Evolutionary conservation across 192 early-diverging fungal species (phyloP), one percentile per base, ranked within the genome.

Genomic region (Pilobolus umbonatus): DNA sequence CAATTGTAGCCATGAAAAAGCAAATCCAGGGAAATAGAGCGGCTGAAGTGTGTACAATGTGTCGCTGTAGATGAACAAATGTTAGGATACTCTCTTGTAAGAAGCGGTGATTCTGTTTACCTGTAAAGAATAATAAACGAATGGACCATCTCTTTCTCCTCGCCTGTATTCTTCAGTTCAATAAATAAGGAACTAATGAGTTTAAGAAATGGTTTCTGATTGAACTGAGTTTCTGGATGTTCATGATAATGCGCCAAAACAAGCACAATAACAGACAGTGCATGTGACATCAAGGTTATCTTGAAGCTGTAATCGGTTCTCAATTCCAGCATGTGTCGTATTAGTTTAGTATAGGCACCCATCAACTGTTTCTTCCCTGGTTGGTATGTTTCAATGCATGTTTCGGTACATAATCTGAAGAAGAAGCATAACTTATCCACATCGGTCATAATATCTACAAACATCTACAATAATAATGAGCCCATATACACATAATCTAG

Each of bases 1-100:
- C 52, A 99, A 74, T 71, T 89, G 88, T n/a, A 97, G 78, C 95
- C 96, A 99, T 45, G 88, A 88, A 64, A 94, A 94, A 28, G 86
- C 85, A 70, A 97, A 96, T 17, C 93, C 93, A 42, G 96, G 93
- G 59, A 99, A 84, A 54, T 84, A 79, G 22, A 80, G 61, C 5
- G 96, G 96, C 60, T 88, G 85, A 38, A 99, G 63, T 1, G 91
- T 86, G 61, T 86, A 78, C 67, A 99, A 84, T 10, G 92, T 85
- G 61, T 91, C 85, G 64, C 84, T 87, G 26, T 17, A 47, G 40
- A 17, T 38, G 15, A 38, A 28, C 10, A 22, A 29, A 29, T 29
- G 19, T 19, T 1, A 17, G 29, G 1, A 49, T 28, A 25, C 7
- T 15, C 10, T 15, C 7, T 3, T 14, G 29, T 22, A 35, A 17